phyloP scores from a whole-genome alignment of 495 filamentous ascomycete species.

The Tuber microsphaerosporum region DNA sequence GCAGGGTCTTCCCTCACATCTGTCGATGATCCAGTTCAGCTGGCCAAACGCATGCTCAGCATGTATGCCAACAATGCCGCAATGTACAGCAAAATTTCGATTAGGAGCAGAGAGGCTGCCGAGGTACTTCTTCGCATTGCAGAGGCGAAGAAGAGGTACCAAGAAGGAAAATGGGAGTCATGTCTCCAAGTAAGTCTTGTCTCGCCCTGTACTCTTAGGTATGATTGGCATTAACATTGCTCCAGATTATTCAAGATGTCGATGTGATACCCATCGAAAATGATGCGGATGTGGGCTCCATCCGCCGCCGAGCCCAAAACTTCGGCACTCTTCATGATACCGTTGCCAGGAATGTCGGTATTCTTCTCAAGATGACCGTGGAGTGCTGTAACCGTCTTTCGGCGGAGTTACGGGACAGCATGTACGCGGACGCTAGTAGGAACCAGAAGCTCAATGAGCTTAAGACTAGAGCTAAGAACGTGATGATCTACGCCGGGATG shows the following conservation, averaged over 20 bases:
- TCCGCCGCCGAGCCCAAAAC: conserved; percentile 66
- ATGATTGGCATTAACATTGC: conserved; percentile 10
- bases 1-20: conserved; percentile 52
- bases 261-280: conserved; percentile 70
- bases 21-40: conserved; percentile 72
- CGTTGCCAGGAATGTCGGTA: conserved; percentile 77
- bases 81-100: conserved; percentile 31
- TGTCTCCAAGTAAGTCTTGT: conserved; percentile 69
- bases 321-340: conserved; percentile 68
- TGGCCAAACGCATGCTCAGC: conserved; percentile 70
- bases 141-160: conserved; percentile 64
- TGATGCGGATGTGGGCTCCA: conserved; percentile 59
- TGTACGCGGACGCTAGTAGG: conserved; percentile 68
- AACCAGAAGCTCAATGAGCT: conserved; percentile 62
- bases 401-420: conserved; percentile 55
- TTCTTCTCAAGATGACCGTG: conserved; percentile 88
- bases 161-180: conserved; percentile 62
- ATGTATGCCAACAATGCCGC: conserved; percentile 54
- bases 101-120: conserved; percentile 62
- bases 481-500: conserved; percentile 91
- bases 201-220: not conserved
- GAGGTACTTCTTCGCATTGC: conserved; percentile 68
- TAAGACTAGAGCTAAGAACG: conserved; percentile 69
- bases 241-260: conserved; percentile 63
- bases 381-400: conserved; percentile 70